Conservation (phyloP, 345 rosid species). For the Aquilaria sinensis region DNA sequence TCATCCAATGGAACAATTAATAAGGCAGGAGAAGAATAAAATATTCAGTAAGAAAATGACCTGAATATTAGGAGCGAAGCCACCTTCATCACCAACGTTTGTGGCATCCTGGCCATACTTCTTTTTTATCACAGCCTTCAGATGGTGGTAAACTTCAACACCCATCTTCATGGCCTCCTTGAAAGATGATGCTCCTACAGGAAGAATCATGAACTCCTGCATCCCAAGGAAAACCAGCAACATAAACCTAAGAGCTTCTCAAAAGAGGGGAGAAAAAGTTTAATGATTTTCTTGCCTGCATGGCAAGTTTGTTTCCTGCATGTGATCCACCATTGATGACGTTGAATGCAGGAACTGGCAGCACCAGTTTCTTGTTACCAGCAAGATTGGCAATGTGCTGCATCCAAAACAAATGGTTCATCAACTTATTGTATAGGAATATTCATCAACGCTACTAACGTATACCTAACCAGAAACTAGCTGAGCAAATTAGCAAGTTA, state of each 20-base stretch:
- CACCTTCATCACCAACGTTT: constrained; percentile 98
- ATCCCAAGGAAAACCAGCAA: constrained; percentile 3
- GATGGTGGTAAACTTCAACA: constrained; percentile 84
- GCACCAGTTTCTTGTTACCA: constrained; percentile 79
- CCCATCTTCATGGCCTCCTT: constrained; percentile 99
- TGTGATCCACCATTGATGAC: constrained; percentile 99
- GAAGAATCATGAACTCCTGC: constrained; percentile 98
- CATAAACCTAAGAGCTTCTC: neutral
- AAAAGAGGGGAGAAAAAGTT: neutral
- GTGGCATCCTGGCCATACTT: constrained; percentile 99
- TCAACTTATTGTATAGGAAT: neutral
- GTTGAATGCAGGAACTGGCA: constrained; percentile 97
- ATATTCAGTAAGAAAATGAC: constrained; percentile 16
- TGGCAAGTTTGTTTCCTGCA: constrained; percentile 97
- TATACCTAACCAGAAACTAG: too few species aligned
- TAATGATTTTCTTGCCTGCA: constrained; percentile 52
- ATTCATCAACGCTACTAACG: too few species aligned
- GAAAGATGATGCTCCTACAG: constrained; percentile 83
- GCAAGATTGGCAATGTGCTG: constrained; percentile 96
- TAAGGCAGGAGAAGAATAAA: neutral
- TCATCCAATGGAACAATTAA: neutral
- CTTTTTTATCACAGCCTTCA: constrained; percentile 90
- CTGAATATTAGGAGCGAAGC: constrained; percentile 97
- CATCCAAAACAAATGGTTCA: constrained; percentile 10
- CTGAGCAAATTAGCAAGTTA: too few species aligned